Conservation (phyloP, 257 asterid species). For the Datura wrightii region DNA sequence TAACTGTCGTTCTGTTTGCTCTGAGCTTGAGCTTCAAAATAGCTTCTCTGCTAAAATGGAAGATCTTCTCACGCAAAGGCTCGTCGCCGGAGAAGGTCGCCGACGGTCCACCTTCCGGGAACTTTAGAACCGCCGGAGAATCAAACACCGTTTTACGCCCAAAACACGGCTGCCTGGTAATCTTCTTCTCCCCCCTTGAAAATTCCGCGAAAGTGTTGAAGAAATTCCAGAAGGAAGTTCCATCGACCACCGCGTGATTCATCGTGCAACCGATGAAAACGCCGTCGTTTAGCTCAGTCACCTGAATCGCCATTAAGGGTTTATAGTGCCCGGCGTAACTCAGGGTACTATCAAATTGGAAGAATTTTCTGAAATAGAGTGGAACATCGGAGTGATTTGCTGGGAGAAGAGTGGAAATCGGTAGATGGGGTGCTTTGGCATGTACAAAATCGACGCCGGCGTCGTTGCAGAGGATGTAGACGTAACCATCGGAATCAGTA, state of each 20-base stretch:
- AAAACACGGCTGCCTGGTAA: slow-evolving; percentile 60
- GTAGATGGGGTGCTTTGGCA: slow-evolving; percentile 65
- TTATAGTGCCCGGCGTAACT: slow-evolving; percentile 81
- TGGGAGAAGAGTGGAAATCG: slow-evolving; percentile 40
- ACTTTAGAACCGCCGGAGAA: slow-evolving; percentile 63
- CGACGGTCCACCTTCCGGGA: slow-evolving; percentile 81
- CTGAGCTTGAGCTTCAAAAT: slow-evolving; percentile 58
- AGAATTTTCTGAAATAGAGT: slow-evolving; percentile 57
- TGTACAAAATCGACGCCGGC: slow-evolving; percentile 74
- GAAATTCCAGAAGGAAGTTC: slow-evolving; percentile 95
- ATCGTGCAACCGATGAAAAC: slow-evolving; percentile 78
- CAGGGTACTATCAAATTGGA: slow-evolving; percentile 69
- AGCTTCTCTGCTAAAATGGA: slow-evolving; percentile 80
- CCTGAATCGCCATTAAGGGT: slow-evolving; percentile 74
- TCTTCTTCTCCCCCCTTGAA: slow-evolving; percentile 55
- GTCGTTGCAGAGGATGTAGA: slow-evolving; percentile 66
- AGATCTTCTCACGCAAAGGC: slow-evolving; percentile 74
- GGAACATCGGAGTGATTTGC: slow-evolving; percentile 59
- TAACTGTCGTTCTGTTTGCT: slow-evolving; percentile 54
- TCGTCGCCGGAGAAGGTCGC: slow-evolving; percentile 79
- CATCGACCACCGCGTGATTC: slow-evolving; percentile 93
- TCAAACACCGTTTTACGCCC: slow-evolving; percentile 69
- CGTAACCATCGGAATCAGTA: slow-evolving; percentile 66
- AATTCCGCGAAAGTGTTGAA: slow-evolving; percentile 82
- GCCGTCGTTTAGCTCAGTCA: slow-evolving; percentile 72